phyloP scores from a whole-genome alignment of 2,329 filamentous ascomycete genomes.

The Pleomassaria siparia region DNA sequence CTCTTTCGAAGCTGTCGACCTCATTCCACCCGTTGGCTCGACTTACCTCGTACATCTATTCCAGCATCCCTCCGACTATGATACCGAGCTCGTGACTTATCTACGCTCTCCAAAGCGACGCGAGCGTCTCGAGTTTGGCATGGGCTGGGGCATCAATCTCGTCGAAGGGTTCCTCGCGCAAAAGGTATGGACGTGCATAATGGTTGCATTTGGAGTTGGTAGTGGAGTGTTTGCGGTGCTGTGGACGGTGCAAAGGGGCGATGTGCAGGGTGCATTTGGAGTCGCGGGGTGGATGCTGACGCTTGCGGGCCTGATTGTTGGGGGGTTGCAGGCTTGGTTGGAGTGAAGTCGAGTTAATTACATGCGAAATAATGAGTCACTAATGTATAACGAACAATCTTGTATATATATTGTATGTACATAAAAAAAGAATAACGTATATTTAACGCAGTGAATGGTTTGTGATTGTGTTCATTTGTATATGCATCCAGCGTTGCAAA shows the following conservation, averaged over 20 bases:
- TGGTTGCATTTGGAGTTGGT: slow-evolving; percentile 31
- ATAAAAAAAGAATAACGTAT: too few species aligned
- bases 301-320: slow-evolving; percentile 33
- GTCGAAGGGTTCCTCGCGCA: slow-evolving; percentile 43
- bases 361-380: too few species aligned
- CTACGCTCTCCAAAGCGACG: slow-evolving; percentile 37
- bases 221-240: slow-evolving; percentile 39
- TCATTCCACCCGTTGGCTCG: slow-evolving; percentile 42
- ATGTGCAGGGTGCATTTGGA: slow-evolving; percentile 46
- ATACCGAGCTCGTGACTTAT: slow-evolving; percentile 42
- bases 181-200: slow-evolving; percentile 36
- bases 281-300: slow-evolving; percentile 42
- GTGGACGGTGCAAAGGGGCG: slow-evolving; percentile 35
- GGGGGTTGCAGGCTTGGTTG: slow-evolving; percentile 38
- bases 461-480: too few species aligned
- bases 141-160: slow-evolving; percentile 44
- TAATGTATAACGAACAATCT: too few species aligned
- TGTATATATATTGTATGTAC: too few species aligned
- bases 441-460: too few species aligned
- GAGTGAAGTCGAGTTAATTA: too few species aligned
- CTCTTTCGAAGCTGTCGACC: slow-evolving; percentile 40
- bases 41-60: slow-evolving; percentile 44
- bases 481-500: too few species aligned
- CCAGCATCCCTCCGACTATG: slow-evolving; percentile 44
- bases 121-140: slow-evolving; percentile 35